phyloP scores from a whole-genome alignment of 169 alveolate genomes.

The Cyclospora cayetanensis region DNA sequence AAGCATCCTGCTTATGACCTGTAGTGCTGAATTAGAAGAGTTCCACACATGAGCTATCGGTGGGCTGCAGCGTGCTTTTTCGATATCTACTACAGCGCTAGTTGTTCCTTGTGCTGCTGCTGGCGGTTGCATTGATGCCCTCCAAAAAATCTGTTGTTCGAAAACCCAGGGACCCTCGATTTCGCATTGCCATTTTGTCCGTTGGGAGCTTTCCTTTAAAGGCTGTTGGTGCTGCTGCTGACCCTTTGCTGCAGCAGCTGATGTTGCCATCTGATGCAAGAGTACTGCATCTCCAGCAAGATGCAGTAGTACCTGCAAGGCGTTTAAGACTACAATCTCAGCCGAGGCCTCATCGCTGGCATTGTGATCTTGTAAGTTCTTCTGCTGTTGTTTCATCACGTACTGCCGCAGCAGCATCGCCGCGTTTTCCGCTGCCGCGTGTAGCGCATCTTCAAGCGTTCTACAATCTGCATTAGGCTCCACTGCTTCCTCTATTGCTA shows the following conservation, averaged over 20 bases:
- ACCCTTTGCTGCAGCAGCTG: background rate
- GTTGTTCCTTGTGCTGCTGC: no score
- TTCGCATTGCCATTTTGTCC: background rate
- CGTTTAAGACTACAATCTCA: background rate
- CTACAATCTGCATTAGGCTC: background rate
- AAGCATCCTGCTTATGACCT: no score
- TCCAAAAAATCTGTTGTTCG: conserved; percentile 17
- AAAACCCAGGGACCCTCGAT: conserved; percentile 1
- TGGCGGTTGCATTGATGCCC: background rate
- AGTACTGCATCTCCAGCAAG: conserved; percentile 32
- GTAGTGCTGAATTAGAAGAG: no score
- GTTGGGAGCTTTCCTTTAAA: background rate
- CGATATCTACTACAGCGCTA: no score
- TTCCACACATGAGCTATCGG: no score
- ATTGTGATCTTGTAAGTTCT: background rate
- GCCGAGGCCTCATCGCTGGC: background rate
- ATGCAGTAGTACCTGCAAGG: conserved; percentile 37
- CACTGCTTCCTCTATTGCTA: background rate
- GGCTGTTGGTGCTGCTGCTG: background rate
- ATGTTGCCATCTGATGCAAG: conserved; percentile 1
- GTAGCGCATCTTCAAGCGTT: background rate
- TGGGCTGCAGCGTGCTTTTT: no score
- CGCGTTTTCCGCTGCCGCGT: conserved; percentile 7
- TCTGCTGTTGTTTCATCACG: background rate
- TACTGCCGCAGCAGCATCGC: conserved; percentile 18